These are phyloP conservation scores for Kwoniella dendrophila DNA, from an alignment of 768 basidiomycete species.

Conservation along the genomic window DNA sequence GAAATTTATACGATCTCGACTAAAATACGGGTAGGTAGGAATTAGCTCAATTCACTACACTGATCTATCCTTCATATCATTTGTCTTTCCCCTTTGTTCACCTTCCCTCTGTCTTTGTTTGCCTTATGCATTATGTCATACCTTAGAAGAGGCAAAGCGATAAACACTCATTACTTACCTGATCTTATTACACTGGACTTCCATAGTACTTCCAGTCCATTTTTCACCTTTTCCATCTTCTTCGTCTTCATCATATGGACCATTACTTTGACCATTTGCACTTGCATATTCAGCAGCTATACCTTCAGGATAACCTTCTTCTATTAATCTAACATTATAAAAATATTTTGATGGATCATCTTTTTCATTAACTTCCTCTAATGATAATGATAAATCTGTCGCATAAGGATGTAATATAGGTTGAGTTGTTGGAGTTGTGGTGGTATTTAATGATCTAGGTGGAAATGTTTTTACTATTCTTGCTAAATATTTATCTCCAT, in stretches of 20 bases:
- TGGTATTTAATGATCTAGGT: conserved; percentile 35
- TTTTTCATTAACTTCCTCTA: conserved; percentile 68
- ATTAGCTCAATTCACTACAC: conserved; percentile 8
- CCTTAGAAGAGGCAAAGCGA: background rate
- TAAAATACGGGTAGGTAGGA: conserved; percentile 52
- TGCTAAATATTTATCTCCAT: conserved; percentile 84
- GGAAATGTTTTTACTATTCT: conserved; percentile 75
- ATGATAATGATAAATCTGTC: conserved; percentile 73
- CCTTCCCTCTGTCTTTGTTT: no score
- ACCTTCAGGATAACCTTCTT: conserved; percentile 39
- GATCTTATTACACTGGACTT: conserved; percentile 77
- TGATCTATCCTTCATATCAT: background rate
- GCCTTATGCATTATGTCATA: no score
- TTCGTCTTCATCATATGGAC: conserved; percentile 21
- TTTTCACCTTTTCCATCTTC: conserved; percentile 42
- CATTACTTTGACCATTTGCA: conserved; percentile 27
- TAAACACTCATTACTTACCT: conserved; percentile 61
- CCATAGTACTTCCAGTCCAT: conserved; percentile 69
- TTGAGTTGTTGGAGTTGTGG: conserved; percentile 19
- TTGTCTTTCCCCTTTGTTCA: background rate
- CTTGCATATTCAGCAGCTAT: conserved; percentile 37
- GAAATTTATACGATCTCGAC: conserved; percentile 92
- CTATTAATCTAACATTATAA: conserved; percentile 82
- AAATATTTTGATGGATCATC: conserved; percentile 83
- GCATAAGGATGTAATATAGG: conserved; percentile 66